These are phyloP conservation scores for Penicillium glabrum DNA, from an alignment of 2,329 filamentous ascomycete species.

Conservation along the genomic window DNA sequence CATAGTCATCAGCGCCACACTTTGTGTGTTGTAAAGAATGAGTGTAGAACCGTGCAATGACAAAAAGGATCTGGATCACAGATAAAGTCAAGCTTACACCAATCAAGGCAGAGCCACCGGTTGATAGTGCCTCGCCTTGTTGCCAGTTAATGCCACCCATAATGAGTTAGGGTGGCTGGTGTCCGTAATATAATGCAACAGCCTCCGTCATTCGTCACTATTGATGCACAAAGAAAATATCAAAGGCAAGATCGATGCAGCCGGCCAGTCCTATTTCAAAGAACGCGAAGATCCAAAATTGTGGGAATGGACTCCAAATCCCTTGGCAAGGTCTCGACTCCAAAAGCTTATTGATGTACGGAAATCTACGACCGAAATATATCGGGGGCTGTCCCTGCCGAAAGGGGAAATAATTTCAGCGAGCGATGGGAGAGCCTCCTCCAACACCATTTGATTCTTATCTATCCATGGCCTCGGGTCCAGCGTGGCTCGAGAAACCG, in stretches of 20 bases:
- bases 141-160: not conserved
- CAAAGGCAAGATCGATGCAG: not conserved
- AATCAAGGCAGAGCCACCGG: conserved; percentile 16
- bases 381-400: not conserved
- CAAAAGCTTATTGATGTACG: not conserved
- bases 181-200: not conserved
- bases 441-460: not conserved
- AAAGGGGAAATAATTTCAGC: not conserved
- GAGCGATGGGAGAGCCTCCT: not conserved
- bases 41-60: conserved; percentile 23
- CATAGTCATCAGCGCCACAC: conserved; percentile 21
- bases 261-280: not conserved
- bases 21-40: conserved; percentile 19
- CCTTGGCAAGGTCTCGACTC: not conserved
- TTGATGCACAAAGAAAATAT: not conserved
- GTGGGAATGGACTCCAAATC: not conserved
- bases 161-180: not conserved
- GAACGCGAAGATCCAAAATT: not conserved
- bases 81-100: conserved; percentile 17
- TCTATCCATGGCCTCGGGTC: not conserved
- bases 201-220: not conserved
- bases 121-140: not conserved
- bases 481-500: not conserved
- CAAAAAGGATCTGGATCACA: conserved; percentile 20
- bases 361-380: not conserved